phyloP scores from a whole-genome alignment of 2,329 filamentous ascomycete genomes.

The Fusarium nodosum region DNA sequence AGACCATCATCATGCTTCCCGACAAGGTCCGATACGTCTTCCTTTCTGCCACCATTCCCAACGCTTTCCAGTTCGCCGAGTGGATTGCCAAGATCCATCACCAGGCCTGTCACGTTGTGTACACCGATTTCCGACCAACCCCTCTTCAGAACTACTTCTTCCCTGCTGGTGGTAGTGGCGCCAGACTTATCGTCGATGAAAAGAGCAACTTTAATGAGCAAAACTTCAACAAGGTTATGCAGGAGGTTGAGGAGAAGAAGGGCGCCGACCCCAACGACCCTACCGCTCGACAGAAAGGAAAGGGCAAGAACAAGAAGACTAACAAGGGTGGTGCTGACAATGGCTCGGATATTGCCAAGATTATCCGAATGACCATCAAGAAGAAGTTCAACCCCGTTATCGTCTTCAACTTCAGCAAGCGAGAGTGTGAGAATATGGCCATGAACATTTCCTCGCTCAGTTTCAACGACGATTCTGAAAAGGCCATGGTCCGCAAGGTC shows the following conservation, averaged over 20 bases:
- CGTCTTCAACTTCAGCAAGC: slow-evolving; percentile 99
- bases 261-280: slow-evolving; percentile 85
- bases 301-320: slow-evolving; percentile 90
- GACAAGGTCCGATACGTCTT: slow-evolving; percentile 99
- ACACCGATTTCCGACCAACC: slow-evolving; percentile 97
- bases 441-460: slow-evolving; percentile 87
- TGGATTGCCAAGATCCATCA: slow-evolving; percentile 99
- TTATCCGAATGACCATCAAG: slow-evolving; percentile 98
- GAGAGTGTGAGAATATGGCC: slow-evolving; percentile 92
- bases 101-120: slow-evolving; percentile 98
- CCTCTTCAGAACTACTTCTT: slow-evolving; percentile 99
- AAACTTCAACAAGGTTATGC: slow-evolving; percentile 98
- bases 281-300: slow-evolving; percentile 84
- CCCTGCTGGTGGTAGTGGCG: slow-evolving; percentile 90
- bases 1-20: slow-evolving; percentile 96
- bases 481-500: slow-evolving; percentile 92
- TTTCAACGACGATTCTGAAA: slow-evolving; percentile 97
- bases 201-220: slow-evolving; percentile 96
- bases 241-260: slow-evolving; percentile 87
- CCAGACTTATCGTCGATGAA: slow-evolving; percentile 94
- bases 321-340: slow-evolving; percentile 87
- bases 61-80: slow-evolving; percentile 98
- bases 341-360: slow-evolving; percentile 92
- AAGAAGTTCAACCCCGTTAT: slow-evolving; percentile 98
- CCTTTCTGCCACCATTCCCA: slow-evolving; percentile 96